Conservation (phyloP, 1,284 basidiomycete genomes). For the Agroathelia rolfsii region DNA sequence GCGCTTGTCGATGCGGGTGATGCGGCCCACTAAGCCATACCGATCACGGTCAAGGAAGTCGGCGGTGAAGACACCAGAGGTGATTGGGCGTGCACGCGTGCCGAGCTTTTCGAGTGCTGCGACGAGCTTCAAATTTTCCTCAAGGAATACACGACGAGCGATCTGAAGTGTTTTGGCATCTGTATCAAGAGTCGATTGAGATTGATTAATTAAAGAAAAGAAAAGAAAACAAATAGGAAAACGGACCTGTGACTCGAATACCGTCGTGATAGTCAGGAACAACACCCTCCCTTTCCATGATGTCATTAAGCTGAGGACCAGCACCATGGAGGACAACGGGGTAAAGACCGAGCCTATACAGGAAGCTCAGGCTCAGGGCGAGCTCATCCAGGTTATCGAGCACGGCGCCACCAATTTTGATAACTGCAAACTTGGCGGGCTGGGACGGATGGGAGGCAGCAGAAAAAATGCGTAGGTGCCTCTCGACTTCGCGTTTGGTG, state of each 20-base stretch:
- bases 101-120: conserved; percentile 85
- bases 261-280: conserved; percentile 93
- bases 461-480: conserved; percentile 93
- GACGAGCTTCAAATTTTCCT: conserved; percentile 91
- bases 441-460: conserved; percentile 75
- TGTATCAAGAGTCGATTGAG: too few relatives aligned
- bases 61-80: conserved; percentile 90
- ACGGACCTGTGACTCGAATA: conserved; percentile 83
- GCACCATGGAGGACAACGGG: conserved; percentile 92
- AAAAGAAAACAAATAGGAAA: conserved; percentile 1
- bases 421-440: conserved; percentile 86
- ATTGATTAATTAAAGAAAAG: too few relatives aligned
- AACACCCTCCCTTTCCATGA: conserved; percentile 84
- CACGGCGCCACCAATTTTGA: conserved; percentile 93
- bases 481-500: conserved; percentile 90
- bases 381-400: conserved; percentile 85
- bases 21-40: conserved; percentile 92
- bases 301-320: conserved; percentile 86
- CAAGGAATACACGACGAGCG: conserved; percentile 90
- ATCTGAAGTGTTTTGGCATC: conserved; percentile 88
- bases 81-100: conserved; percentile 90
- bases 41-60: conserved; percentile 90
- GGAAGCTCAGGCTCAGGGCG: conserved; percentile 85
- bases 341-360: conserved; percentile 89
- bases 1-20: conserved; percentile 87